phyloP scores from a whole-genome alignment of 2,329 filamentous ascomycete genomes.

The Cladophialophora chaetospira region DNA sequence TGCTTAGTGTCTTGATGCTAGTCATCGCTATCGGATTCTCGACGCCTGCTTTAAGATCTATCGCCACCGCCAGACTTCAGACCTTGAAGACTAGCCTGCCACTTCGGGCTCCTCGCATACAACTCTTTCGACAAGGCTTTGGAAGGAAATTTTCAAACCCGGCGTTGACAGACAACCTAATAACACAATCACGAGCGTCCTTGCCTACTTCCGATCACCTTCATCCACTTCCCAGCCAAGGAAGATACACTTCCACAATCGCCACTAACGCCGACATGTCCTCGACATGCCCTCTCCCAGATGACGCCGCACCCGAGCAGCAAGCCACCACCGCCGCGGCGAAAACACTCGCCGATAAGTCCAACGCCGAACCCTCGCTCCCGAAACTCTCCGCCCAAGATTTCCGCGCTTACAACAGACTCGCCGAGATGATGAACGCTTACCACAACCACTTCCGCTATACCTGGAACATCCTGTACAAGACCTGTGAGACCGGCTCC shows the following conservation, averaged over 20 bases:
- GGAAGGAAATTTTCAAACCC: not conserved
- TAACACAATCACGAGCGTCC: too few relatives aligned
- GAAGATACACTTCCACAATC: not conserved
- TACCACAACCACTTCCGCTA: conserved; percentile 77
- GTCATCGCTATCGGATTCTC: conserved; percentile 7
- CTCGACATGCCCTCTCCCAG: not conserved
- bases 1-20: conserved; percentile 8
- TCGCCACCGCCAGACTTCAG: not conserved
- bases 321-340: not conserved
- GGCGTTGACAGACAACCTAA: not conserved
- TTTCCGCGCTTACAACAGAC: conserved; percentile 52
- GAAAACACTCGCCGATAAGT: not conserved
- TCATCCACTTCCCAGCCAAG: not conserved
- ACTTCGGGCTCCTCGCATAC: not conserved
- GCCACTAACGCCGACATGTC: not conserved
- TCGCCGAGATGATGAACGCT: conserved; percentile 48
- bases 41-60: not conserved
- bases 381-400: conserved; percentile 67
- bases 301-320: not conserved
- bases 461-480: conserved; percentile 71
- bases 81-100: not conserved
- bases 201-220: too few relatives aligned
- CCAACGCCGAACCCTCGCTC: conserved; percentile 41
- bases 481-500: conserved; percentile 60
- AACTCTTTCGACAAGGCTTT: not conserved